phyloP scores from a whole-genome alignment of 2,329 filamentous ascomycete species.

The Esteya vermicola region DNA sequence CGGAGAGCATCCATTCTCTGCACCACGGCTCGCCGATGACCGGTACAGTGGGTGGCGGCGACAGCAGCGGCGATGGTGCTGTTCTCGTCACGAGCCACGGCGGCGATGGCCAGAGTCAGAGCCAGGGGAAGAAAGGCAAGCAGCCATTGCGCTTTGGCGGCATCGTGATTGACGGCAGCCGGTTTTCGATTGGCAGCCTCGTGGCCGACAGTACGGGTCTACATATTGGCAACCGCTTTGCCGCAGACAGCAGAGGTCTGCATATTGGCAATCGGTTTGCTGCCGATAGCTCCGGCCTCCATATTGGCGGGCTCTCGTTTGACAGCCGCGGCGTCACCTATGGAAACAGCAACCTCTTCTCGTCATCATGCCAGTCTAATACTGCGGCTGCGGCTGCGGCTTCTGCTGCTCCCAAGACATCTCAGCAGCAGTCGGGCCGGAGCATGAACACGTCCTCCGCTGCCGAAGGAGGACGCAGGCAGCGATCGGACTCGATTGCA shows the following conservation, averaged over 20 bases:
- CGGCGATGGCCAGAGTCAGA: background rate
- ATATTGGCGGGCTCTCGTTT: constrained; percentile 28
- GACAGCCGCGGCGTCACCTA: constrained; percentile 19
- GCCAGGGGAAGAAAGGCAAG: constrained; percentile 18
- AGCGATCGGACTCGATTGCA: constrained; percentile 1
- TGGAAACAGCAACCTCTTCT: constrained; percentile 13
- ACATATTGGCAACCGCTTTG: constrained; percentile 28
- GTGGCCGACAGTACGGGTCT: constrained; percentile 30
- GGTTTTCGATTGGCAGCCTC: constrained; percentile 28
- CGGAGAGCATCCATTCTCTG: too few species aligned
- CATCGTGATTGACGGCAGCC: constrained; percentile 27
- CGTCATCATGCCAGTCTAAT: too few species aligned
- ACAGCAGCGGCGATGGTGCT: background rate
- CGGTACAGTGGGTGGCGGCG: background rate
- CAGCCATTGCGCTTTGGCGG: too few species aligned
- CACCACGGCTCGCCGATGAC: background rate
- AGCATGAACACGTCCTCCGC: too few species aligned
- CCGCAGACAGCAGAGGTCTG: too few species aligned
- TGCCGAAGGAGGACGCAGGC: background rate
- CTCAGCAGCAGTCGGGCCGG: background rate
- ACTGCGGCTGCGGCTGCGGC: too few species aligned
- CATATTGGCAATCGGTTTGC: constrained; percentile 27
- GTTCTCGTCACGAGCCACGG: constrained; percentile 4
- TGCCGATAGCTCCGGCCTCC: constrained; percentile 29
- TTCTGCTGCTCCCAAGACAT: background rate